Percentiles rank a stretch among this genome's conserved stretches.
These are phyloP conservation scores for Colletotrichum sp. DNA, from an alignment of 2,329 filamentous ascomycete species.

Conservation along the genomic window DNA sequence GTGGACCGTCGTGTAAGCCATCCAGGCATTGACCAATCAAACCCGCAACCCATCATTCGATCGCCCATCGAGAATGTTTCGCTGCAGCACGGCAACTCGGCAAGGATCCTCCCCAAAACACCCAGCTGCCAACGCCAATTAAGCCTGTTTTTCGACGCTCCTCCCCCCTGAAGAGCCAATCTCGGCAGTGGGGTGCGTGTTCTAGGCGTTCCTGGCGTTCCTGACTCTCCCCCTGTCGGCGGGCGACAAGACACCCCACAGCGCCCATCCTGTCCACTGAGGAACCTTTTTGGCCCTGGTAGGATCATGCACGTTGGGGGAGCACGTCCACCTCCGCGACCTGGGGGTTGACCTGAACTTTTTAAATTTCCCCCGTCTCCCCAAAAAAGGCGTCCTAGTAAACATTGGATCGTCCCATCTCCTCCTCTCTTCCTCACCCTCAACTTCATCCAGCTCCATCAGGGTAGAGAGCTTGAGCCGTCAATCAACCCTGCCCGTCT, in stretches of 20 bases:
- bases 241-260: background rate
- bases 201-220: background rate
- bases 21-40: constrained; percentile 10
- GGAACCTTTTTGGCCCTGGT: background rate
- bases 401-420: background rate
- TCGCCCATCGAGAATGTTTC: background rate
- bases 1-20: background rate
- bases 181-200: constrained; percentile 2
- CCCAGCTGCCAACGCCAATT: background rate
- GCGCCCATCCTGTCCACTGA: background rate
- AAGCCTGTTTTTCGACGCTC: constrained; percentile 10
- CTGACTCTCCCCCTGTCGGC: background rate
- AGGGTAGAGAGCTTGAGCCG: background rate
- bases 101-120: background rate
- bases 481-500: background rate
- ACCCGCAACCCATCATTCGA: background rate
- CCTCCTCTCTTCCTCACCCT: background rate
- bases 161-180: constrained; percentile 12
- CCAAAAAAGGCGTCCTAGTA: background rate
- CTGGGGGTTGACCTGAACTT: background rate
- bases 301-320: constrained; percentile 8
- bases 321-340: background rate
- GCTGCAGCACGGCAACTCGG: background rate
- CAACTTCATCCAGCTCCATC: background rate
- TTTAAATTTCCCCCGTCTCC: background rate